Evolutionary conservation across 768 basidiomycete genomes (phyloP).

Genomic region (Xerocomus spinulosus): DNA sequence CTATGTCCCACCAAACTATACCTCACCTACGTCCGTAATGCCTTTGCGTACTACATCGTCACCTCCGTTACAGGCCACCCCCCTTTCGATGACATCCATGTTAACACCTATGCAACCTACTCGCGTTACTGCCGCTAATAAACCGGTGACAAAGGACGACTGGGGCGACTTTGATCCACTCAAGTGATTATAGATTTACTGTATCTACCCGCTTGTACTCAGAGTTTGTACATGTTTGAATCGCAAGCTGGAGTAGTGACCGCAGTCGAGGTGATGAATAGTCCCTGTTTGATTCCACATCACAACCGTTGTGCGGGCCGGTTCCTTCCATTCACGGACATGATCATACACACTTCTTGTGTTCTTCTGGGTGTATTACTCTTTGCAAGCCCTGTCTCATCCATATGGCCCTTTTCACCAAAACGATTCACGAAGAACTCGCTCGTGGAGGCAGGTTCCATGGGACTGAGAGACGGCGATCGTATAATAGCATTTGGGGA

Average conservation of each 20-base stretch:
- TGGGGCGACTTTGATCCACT: conserved; percentile 83
- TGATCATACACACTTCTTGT: not conserved
- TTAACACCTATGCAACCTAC: conserved; percentile 56
- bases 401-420: conserved; percentile 81
- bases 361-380: conserved; percentile 15
- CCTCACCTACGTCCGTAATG: conserved; percentile 15
- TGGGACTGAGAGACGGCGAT: conserved; percentile 71
- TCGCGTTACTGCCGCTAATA: conserved; percentile 37
- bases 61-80: conserved; percentile 28
- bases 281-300: not conserved
- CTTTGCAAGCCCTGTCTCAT: conserved; percentile 21
- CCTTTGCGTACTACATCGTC: conserved; percentile 26
- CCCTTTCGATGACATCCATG: conserved; percentile 44
- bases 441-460: conserved; percentile 70
- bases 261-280: no score
- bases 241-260: not conserved
- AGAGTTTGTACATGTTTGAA: conserved; percentile 26
- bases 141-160: conserved; percentile 56
- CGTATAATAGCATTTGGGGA: conserved; percentile 89
- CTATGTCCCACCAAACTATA: conserved; percentile 14
- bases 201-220: conserved; percentile 1
- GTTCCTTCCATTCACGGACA: not conserved
- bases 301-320: conserved; percentile 10
- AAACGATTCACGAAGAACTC: conserved; percentile 82
- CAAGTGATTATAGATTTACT: conserved; percentile 16